Base-by-base conservation (phyloP, 768 basidiomycete species). In the Tylopilus sp. region DNA sequence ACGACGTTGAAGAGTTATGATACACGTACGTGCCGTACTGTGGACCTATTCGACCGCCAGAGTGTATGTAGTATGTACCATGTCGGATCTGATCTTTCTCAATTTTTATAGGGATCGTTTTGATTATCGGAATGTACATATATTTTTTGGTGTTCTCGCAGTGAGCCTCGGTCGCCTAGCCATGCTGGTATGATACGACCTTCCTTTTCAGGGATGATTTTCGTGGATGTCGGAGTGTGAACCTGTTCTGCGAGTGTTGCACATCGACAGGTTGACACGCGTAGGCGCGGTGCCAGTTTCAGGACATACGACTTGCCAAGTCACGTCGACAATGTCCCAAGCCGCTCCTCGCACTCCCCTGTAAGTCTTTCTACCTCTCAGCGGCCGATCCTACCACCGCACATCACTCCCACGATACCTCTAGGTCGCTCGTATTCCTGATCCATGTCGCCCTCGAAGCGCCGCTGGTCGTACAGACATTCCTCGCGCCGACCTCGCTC, bases 391-490 rank as follows among this genome's bases (percentile, higher is more conserved):
- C 37, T 13, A 24, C 7, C 17, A 36, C 34, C 37, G 25, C 13
- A 14, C 9, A 2, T 22, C 22, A 40, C 29, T 30, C n/a, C n/a
- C 1, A 37, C 44, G 25, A 33, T 34, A 28, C 1, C 50, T 28
- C 14, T 45, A 87, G 86, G 12, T 81, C 89, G 4, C 70, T 72
- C 19, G 77, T 91, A 2, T 93, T 92, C 70, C 74, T 93, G 34
- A 71, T 92, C 26, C 91, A 93, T 62, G 80, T 90, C 60, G 87
- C 85, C 6, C 73, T 92, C 51, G 91, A 93, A 66, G 77, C 82
- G 6, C 91, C 91, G 0, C 65, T 93, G 21, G 89, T 84, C 4
- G 69, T 93, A 29, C 89, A 92, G 66, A 88, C 89, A 7, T 70
- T 92, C 17, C 81, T 81, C 73, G 76, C 82, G 0, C 84, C 88